These are phyloP conservation scores for Lotmaria passim DNA, from an alignment of 208 protist genomes.

Conservation along the genomic window DNA sequence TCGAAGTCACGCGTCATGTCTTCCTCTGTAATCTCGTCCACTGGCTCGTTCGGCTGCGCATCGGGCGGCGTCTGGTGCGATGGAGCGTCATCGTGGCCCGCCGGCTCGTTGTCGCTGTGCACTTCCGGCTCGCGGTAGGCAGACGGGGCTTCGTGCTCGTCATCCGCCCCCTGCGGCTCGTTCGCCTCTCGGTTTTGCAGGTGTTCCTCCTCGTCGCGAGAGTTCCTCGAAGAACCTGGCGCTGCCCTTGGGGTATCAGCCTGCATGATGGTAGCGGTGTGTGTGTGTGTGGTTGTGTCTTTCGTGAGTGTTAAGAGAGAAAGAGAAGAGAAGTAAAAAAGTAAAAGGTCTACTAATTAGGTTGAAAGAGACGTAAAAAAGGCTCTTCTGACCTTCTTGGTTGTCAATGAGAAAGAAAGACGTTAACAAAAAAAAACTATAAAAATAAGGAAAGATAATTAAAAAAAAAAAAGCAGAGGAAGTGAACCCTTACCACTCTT, in stretches of 20 bases:
- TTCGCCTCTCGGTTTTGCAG: slow-evolving; percentile 9
- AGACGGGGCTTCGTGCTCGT: slow-evolving; percentile 14
- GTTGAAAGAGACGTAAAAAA: slow-evolving; percentile 3
- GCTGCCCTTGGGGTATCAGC: not conserved
- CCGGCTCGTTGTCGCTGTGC: slow-evolving; percentile 13
- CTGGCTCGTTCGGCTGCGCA: slow-evolving; percentile 4
- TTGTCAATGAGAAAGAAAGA: not conserved
- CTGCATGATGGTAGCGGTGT: not conserved
- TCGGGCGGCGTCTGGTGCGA: not conserved
- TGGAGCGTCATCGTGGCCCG: not conserved
- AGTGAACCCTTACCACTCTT: no score
- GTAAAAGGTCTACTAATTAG: not conserved
- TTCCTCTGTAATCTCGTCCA: slow-evolving; percentile 29
- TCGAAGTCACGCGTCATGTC: slow-evolving; percentile 36
- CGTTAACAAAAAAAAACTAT: slow-evolving; percentile 5
- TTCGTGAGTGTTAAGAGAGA: not conserved
- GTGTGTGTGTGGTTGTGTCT: not conserved
- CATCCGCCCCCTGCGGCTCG: slow-evolving; percentile 10
- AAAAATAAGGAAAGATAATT: no score
- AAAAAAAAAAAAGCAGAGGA: no score
- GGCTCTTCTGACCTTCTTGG: not conserved
- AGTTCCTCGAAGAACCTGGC: not conserved
- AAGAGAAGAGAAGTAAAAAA: not conserved
- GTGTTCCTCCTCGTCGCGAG: not conserved
- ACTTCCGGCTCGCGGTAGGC: slow-evolving; percentile 5